Percentiles rank a stretch among this genome's conserved stretches.
phyloP scores from a whole-genome alignment of 1,284 basidiomycete species.

The Trichosporon sp. region DNA sequence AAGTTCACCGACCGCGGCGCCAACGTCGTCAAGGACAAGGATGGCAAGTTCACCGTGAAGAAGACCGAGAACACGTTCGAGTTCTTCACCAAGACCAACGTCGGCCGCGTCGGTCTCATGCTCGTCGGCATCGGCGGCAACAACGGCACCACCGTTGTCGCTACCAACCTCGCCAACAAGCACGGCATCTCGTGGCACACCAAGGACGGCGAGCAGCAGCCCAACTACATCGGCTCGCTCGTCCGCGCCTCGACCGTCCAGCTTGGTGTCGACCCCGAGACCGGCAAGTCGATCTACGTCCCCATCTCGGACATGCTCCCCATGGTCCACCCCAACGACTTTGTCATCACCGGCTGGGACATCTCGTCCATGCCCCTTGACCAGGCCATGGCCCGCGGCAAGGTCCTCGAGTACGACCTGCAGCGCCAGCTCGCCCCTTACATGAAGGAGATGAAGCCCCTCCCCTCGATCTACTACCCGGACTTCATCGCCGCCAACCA shows the following conservation, averaged over 20 bases:
- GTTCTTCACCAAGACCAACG: constrained; percentile 85
- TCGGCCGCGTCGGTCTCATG: constrained; percentile 91
- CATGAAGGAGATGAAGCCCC: constrained; percentile 77
- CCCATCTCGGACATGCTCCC: constrained; percentile 91
- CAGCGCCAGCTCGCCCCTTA: constrained; percentile 89
- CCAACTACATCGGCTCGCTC: constrained; percentile 89
- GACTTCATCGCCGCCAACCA: constrained; percentile 98
- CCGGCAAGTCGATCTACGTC: constrained; percentile 87
- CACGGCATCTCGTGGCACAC: constrained; percentile 94
- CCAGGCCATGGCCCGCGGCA: constrained; percentile 86
- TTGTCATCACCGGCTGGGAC: constrained; percentile 97
- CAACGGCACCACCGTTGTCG: constrained; percentile 91
- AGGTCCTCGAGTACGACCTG: constrained; percentile 94
- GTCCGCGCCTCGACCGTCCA: constrained; percentile 92
- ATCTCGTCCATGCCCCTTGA: constrained; percentile 83
- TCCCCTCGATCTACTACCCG: constrained; percentile 91
- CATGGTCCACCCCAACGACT: constrained; percentile 98
- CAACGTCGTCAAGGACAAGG: constrained; percentile 58
- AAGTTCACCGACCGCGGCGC: constrained; percentile 80
- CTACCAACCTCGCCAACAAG: constrained; percentile 92
- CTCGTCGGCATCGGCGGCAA: constrained; percentile 96
- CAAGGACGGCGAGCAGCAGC: constrained; percentile 85
- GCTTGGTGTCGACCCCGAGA: constrained; percentile 75
- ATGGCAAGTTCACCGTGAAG: constrained; percentile 67
- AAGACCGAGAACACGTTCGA: constrained; percentile 73